phyloP scores from a whole-genome alignment of 768 basidiomycete genomes.

The Boletus pseudo-olivaceus region DNA sequence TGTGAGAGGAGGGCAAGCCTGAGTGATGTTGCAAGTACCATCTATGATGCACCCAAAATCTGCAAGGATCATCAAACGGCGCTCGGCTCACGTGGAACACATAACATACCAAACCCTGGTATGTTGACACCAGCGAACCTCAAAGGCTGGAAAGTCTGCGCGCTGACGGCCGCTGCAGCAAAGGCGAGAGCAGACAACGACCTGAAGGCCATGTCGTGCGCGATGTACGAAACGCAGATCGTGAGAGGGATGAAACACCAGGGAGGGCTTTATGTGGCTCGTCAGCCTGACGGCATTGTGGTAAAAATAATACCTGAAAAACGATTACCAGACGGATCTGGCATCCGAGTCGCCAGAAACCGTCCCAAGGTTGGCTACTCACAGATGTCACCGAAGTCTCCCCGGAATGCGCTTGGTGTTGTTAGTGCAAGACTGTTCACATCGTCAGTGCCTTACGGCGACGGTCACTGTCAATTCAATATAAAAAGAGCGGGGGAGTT shows the following conservation, averaged over 20 bases:
- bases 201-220: constrained; percentile 17
- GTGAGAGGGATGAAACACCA: not conserved
- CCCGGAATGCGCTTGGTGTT: not conserved
- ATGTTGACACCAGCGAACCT: constrained; percentile 49
- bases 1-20: constrained; percentile 43
- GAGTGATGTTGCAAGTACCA: constrained; percentile 39
- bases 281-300: not conserved
- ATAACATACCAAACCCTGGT: constrained; percentile 41
- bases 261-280: constrained; percentile 10
- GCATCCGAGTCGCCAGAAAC: not conserved
- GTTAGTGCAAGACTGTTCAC: not conserved
- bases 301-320: constrained; percentile 9
- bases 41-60: constrained; percentile 49
- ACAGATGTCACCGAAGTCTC: not conserved
- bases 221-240: not conserved
- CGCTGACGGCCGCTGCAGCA: constrained; percentile 13
- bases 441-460: not conserved
- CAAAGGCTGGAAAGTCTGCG: constrained; percentile 23
- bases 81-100: not conserved
- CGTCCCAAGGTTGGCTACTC: not conserved
- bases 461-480: not conserved
- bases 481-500: not conserved
- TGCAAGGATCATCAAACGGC: not conserved
- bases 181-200: constrained; percentile 12
- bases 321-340: not conserved